Conservation (phyloP, 257 asterid species). For the Solanum etuberosum region DNA sequence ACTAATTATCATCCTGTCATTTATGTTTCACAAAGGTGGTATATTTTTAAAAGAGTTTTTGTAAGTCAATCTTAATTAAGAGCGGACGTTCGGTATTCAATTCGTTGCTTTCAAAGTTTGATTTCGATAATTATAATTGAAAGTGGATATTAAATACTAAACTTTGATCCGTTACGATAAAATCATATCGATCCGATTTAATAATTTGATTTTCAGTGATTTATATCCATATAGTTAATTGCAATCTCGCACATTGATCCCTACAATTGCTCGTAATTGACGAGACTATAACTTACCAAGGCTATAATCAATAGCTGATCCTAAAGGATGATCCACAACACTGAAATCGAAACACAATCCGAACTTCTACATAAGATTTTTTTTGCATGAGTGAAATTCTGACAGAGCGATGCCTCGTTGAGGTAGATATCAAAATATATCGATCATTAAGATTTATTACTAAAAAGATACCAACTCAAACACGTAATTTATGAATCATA, state of each 20-base stretch:
- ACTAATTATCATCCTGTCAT: background rate
- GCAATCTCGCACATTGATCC: background rate
- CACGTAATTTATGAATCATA: too few species aligned
- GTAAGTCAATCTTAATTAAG: background rate
- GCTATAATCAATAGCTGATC: background rate
- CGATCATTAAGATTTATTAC: too few species aligned
- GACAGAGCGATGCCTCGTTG: too few species aligned
- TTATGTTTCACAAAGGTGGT: background rate
- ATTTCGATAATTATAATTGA: too few species aligned
- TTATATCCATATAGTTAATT: background rate
- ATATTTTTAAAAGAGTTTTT: background rate
- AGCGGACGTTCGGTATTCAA: background rate
- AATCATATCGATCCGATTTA: fast-evolving
- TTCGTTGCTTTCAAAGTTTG: too few species aligned
- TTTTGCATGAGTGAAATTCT: background rate
- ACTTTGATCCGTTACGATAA: fast-evolving
- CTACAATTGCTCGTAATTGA: background rate
- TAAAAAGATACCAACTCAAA: too few species aligned
- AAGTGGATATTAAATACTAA: background rate
- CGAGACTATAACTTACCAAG: background rate
- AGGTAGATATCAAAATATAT: background rate
- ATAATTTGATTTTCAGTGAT: background rate
- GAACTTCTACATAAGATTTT: background rate
- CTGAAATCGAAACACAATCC: background rate
- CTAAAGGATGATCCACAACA: background rate